Evolutionary conservation across 805 yeast genomes (phyloP), one percentile per base, ranked within the genome.

Genomic region (Candida alai): DNA sequence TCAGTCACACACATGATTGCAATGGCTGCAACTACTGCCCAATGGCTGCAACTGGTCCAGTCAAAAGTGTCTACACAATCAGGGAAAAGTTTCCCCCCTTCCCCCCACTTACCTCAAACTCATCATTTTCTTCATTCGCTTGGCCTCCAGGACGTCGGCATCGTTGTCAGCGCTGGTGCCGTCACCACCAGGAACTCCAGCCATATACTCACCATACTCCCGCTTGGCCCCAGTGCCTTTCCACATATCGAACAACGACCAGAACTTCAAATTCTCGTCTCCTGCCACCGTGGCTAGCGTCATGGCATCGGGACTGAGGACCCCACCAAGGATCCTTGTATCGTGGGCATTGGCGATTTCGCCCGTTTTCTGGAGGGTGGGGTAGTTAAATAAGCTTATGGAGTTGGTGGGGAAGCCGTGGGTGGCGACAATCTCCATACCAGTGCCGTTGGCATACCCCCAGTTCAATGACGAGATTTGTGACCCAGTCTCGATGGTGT

Each of bases 261-360:
- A 93, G 62, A 93, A 93, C 62, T 93, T 90, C 52, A 93, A 71
- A 60, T 88, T 90, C 56, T 93, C 98, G 59, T 93, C 97, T 9
- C 95, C 94, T 2, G 97, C 94, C 29, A 89, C 88, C 0, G 98
- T 93, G 1, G 96, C 97, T 36, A 93, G 62, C 0, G 94, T 85
- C 34, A 85, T 76, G 11, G 84, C 85, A 60, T 93, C 97, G 3
- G 97, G 97, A 16, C 96, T 84, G 34, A 93, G 55, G 30, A 87
- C 79, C 18, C 96, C 83, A 41, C 76, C 76, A 34, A 93, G 70
- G 17, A 93, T 87, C 45, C 97, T 72, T 11, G 93, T 77, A 43
- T 87, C 96, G 54, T 93, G 98, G 1, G 97, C 96, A 24, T 79
- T 77, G 18, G 64, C 60, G 34, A 93, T 84, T 46, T 86, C 94